Base-by-base conservation (phyloP, 2,329 filamentous ascomycete genomes). In the Trichoderma polysporum region DNA sequence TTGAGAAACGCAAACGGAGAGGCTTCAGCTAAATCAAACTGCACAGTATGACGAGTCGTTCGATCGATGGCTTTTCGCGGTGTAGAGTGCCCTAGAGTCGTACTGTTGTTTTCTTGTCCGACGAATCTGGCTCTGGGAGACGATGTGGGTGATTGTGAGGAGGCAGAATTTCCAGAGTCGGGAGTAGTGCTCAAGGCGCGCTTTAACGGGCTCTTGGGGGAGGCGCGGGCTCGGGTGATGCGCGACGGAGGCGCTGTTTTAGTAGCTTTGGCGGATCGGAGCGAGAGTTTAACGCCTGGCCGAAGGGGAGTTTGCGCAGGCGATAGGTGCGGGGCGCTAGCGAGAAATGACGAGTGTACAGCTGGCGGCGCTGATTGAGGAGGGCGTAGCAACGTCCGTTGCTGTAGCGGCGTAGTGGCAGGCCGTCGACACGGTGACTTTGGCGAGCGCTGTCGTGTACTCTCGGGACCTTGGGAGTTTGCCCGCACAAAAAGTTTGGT, bases 191-290 rank as follows among this genome's bases (percentile, higher is more conserved):
- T 90, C 68, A 97, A 83, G 53, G 87, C 90, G 74, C 93, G 90
- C 76, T 94, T 92, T 62, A 91, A 83, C 10, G 94, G 93, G 76
- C 92, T 96, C 77, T 90, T 91, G 2, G 91, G 91, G 52, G 91
- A 93, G 25, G 88, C 89, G 71, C 90, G 88, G 33, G 83, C 80
- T 69, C 91, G 88, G 49, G 88, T 84, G 39, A 85, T 78, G 69
- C 86, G 84, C 15, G 71, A 73, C 25, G 67, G 53, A 31, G 67
- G 56, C 64, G 84, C 81, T 63, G 86, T 83, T 68, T 86, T 88
- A 64, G 85, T 82, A 53, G 88, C 85, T 71, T 88, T 87, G 25
- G 85, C 84, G 4, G 89, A 88, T 66, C 88, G 85, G 66, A 90
- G 79, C 17, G 87, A 89, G 31, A 93, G 83, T 74, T 90, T 90